Evolutionary conservation across 1,284 basidiomycete species (phyloP).

Genomic region (Phlebopus sp.): DNA sequence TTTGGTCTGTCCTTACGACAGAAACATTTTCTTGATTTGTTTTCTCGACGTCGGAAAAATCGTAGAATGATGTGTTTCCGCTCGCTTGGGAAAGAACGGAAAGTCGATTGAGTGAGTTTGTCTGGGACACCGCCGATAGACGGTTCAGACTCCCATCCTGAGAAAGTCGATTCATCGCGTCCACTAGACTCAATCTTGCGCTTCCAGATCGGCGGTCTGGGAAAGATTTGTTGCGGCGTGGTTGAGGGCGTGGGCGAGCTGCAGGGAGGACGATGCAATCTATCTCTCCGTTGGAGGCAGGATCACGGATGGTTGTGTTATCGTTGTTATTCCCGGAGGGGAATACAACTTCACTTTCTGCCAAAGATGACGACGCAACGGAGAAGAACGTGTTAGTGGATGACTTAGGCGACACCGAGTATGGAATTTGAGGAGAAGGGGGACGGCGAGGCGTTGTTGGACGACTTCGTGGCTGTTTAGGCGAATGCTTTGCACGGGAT

Average conservation of each 20-base stretch:
- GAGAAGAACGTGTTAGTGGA: conserved; percentile 29
- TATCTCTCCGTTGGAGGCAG: background rate
- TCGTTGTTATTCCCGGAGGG: background rate
- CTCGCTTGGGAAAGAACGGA: conserved; percentile 24
- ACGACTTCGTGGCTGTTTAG: conserved; percentile 14
- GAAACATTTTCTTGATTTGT: background rate
- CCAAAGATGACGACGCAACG: conserved; percentile 8
- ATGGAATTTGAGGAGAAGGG: conserved; percentile 13
- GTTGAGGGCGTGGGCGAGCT: conserved; percentile 21
- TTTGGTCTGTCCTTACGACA: background rate
- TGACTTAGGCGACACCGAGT: conserved; percentile 28
- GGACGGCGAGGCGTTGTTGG: conserved; percentile 20
- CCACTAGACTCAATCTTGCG: conserved; percentile 26
- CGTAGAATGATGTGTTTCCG: conserved; percentile 28
- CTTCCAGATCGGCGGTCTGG: conserved; percentile 26
- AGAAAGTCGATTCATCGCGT: conserved; percentile 29
- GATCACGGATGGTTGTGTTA: background rate
- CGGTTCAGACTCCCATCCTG: conserved; percentile 1
- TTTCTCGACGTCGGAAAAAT: conserved; percentile 15
- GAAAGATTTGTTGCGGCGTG: conserved; percentile 21
- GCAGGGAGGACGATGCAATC: conserved; percentile 3
- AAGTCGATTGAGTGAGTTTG: conserved; percentile 15
- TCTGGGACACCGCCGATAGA: conserved; percentile 5
- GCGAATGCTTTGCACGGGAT: conserved; percentile 5
- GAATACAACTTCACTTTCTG: conserved; percentile 14